Conservation (phyloP, 192 early-diverging fungal species). For the Mortierella claussenii region DNA sequence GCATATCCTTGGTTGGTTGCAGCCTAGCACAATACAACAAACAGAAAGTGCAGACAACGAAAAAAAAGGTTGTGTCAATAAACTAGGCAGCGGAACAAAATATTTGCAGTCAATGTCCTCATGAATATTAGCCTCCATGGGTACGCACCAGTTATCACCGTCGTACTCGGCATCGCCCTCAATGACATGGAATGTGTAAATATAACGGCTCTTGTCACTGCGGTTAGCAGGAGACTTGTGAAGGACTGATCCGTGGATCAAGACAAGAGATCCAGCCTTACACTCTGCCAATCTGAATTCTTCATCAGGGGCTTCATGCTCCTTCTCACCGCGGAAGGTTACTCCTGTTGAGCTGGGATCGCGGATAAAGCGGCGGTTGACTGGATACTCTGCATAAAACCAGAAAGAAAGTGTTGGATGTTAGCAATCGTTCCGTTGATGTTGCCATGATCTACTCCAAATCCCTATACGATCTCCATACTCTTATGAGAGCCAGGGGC, state of each 20-base stretch:
- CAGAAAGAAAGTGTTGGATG: neutral
- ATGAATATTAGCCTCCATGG: too few relatives aligned
- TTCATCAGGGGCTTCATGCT: slow-evolving; percentile 53
- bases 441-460: too few relatives aligned
- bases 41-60: neutral
- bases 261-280: slow-evolving; percentile 78
- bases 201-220: slow-evolving; percentile 82
- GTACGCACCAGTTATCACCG: slow-evolving; percentile 81
- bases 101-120: too few relatives aligned
- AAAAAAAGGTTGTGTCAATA: neutral
- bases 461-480: too few relatives aligned
- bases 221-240: slow-evolving; percentile 87
- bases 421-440: neutral
- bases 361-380: slow-evolving; percentile 72
- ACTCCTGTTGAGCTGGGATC: slow-evolving; percentile 65
- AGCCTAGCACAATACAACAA: slow-evolving; percentile 27
- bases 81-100: neutral
- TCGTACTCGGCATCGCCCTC: slow-evolving; percentile 80
- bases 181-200: slow-evolving; percentile 96
- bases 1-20: slow-evolving; percentile 53
- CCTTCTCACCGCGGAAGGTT: slow-evolving; percentile 64
- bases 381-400: slow-evolving; percentile 60
- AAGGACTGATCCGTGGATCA: slow-evolving; percentile 89
- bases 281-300: slow-evolving; percentile 69
- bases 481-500: slow-evolving; percentile 85